These are phyloP conservation scores for Ascochyta rabiei DNA, from an alignment of 2,329 filamentous ascomycete species.

Conservation along the genomic window DNA sequence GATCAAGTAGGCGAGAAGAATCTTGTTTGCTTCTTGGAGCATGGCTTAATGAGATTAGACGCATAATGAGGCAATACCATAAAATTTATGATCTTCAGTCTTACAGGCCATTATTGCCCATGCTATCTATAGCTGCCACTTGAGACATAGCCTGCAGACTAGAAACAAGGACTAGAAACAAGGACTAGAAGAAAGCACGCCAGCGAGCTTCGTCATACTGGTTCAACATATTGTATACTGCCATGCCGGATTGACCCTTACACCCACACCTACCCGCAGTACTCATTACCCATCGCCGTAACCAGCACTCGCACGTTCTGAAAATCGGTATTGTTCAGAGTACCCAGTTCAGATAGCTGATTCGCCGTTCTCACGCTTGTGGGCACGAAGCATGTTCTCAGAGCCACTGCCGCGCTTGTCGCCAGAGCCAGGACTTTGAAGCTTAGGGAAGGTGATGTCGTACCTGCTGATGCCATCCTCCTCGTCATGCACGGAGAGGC, in stretches of 20 bases:
- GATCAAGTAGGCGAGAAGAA: slow-evolving; percentile 35
- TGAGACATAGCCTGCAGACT: not conserved
- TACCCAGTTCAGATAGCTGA: not conserved
- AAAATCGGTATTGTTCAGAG: not conserved
- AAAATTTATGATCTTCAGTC: slow-evolving; percentile 10
- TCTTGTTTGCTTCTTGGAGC: not conserved
- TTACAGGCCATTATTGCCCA: not conserved
- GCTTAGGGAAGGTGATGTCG: not conserved
- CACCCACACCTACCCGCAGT: not conserved
- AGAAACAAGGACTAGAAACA: not conserved
- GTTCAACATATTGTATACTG: not conserved
- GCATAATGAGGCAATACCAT: slow-evolving; percentile 16
- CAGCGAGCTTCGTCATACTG: not conserved
- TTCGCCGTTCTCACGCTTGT: slow-evolving; percentile 19
- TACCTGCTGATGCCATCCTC: not conserved
- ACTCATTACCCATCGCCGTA: not conserved
- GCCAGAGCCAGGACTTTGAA: not conserved
- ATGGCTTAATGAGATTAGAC: not conserved
- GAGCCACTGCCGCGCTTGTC: not conserved
- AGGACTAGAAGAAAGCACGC: not conserved
- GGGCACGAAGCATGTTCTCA: slow-evolving; percentile 2
- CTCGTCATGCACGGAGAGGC: slow-evolving; percentile 7
- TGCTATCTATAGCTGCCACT: not conserved
- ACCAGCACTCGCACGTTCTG: not conserved
- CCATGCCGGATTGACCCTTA: not conserved